A percentile compares a stretch with the other conserved stretches of the same genome.
Conservation (phyloP, 495 filamentous ascomycete species). For the Penicillium simplicissimum region DNA sequence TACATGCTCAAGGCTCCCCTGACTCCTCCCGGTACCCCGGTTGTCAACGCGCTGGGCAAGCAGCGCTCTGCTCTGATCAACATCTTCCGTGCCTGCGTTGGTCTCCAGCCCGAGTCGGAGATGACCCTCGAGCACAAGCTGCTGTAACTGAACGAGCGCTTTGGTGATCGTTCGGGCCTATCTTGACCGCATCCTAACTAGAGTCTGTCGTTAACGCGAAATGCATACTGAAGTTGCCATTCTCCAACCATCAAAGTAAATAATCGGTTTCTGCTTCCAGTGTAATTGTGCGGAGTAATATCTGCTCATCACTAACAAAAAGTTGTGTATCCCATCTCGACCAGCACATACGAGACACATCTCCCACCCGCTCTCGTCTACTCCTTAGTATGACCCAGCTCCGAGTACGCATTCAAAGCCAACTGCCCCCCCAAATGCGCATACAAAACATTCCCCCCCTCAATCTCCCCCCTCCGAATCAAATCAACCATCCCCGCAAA, state of each 20-base stretch:
- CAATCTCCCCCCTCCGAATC: constrained; percentile 57
- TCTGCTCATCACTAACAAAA: not conserved
- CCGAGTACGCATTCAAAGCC: constrained; percentile 59
- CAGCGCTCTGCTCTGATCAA: constrained; percentile 93
- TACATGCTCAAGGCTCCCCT: constrained; percentile 99
- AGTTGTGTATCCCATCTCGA: not conserved
- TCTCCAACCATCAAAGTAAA: not conserved
- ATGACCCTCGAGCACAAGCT: constrained; percentile 99
- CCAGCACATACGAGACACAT: not conserved
- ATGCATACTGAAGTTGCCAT: constrained; percentile 10
- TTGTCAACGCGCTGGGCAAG: constrained; percentile 95
- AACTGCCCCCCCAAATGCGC: constrained; percentile 65
- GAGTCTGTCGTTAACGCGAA: constrained; percentile 35
- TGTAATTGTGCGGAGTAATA: not conserved
- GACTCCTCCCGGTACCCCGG: constrained; percentile 92
- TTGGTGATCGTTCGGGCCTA: not conserved
- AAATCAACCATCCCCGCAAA: constrained; percentile 65
- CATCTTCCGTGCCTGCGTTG: constrained; percentile 98
- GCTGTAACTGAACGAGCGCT: constrained; percentile 51
- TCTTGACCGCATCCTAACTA: constrained; percentile 27
- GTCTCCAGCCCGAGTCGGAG: constrained; percentile 95
- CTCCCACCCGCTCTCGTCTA: not conserved
- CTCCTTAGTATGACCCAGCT: constrained; percentile 29
- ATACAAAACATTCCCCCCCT: constrained; percentile 60
- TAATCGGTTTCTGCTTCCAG: not conserved